A percentile compares a stretch with the other conserved stretches of the same genome.
These are phyloP conservation scores for Iris macrosiphon DNA, from an alignment of 106 monocot species.

Conservation along the genomic window DNA sequence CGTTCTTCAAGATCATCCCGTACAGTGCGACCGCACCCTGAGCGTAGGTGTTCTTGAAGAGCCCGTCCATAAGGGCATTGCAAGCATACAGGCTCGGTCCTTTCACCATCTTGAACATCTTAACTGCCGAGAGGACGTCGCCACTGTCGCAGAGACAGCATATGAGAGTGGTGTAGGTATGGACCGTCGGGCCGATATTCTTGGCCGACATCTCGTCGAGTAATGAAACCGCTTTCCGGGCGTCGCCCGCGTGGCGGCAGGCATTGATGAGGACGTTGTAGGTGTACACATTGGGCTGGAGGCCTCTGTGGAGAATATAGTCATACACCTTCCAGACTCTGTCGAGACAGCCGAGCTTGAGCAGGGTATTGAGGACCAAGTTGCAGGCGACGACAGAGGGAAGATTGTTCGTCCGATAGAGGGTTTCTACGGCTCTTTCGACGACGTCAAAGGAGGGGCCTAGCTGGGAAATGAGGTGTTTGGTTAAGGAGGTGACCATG, in stretches of 20 bases:
- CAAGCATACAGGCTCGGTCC: constrained; percentile 31
- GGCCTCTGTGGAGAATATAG: constrained; percentile 24
- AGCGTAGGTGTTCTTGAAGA: constrained; percentile 1
- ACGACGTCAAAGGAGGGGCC: too few relatives aligned
- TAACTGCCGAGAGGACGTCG: constrained; percentile 8
- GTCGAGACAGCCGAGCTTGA: constrained; percentile 2
- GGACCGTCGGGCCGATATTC: constrained; percentile 18
- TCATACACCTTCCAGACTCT: constrained; percentile 20
- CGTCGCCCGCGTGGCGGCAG: constrained; percentile 18
- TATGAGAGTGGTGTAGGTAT: constrained; percentile 30
- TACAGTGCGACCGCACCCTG: constrained; percentile 13
- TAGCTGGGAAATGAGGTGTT: too few relatives aligned
- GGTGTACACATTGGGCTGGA: constrained; percentile 26
- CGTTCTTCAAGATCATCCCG: constrained; percentile 11
- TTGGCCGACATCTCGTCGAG: constrained; percentile 21
- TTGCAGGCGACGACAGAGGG: constrained; percentile 29
- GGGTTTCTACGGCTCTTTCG: too few relatives aligned
- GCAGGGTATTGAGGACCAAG: constrained; percentile 9
- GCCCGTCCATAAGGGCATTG: constrained; percentile 28
- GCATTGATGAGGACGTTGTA: constrained; percentile 33
- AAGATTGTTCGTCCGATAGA: constrained; percentile 2
- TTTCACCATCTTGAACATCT: constrained; percentile 15
- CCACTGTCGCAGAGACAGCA: constrained; percentile 25
- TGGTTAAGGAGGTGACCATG: too few relatives aligned
- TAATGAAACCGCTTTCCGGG: constrained; percentile 10